phyloP scores from a whole-genome alignment of 108 stramenopile genomes.

The Conticribra guillardii region DNA sequence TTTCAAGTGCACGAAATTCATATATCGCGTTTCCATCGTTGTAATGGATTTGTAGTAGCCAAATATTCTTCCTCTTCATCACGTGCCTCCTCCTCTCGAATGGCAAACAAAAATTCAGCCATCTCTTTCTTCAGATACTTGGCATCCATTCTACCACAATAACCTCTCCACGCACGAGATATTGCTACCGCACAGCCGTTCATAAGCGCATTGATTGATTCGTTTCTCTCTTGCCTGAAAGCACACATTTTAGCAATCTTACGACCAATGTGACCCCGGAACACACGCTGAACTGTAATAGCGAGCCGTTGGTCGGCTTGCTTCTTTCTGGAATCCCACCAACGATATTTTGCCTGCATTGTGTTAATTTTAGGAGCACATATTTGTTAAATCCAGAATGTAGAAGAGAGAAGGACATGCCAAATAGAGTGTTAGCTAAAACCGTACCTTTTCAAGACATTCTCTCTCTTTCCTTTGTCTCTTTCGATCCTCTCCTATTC shows the following conservation, averaged over 20 bases:
- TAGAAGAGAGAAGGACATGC: not conserved
- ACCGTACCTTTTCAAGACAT: conserved; percentile 26
- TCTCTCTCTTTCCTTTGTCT: conserved; percentile 20
- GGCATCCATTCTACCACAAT: conserved; percentile 40
- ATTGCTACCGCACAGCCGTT: conserved; percentile 40
- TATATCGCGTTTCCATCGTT: too few species aligned
- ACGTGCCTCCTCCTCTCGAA: conserved; percentile 36
- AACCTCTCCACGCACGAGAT: conserved; percentile 36
- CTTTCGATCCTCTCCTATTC: conserved; percentile 29
- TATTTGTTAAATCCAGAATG: not conserved
- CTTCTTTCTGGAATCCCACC: conserved; percentile 15
- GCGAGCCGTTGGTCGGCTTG: conserved; percentile 26
- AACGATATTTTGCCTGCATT: conserved; percentile 11
- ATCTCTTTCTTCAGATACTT: conserved; percentile 30
- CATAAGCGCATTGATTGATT: conserved; percentile 2
- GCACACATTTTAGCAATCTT: conserved; percentile 10
- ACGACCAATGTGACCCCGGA: conserved; percentile 36
- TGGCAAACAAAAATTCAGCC: conserved; percentile 32
- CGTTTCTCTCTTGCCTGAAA: not conserved
- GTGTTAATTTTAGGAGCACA: too few species aligned
- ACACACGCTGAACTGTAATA: conserved; percentile 27
- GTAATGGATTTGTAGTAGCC: not conserved
- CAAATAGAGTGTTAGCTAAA: not conserved
- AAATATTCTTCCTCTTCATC: conserved; percentile 27
- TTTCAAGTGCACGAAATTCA: too few species aligned